Evolutionary conservation across 208 protist genomes (phyloP).

Genomic region (Trypanosoma cruzi): DNA sequence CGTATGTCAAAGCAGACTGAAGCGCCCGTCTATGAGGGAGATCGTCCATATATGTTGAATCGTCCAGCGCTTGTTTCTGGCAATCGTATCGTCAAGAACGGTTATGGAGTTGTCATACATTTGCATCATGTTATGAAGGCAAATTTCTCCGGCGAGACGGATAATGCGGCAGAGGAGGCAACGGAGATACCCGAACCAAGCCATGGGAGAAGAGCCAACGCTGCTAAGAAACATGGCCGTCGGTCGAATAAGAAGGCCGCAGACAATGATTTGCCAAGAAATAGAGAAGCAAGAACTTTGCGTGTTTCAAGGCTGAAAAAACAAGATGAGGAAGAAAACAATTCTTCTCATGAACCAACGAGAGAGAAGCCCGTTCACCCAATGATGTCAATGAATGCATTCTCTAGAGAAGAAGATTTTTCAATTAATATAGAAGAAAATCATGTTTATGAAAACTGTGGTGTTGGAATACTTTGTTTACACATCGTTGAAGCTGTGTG

Average conservation of each 20-base stretch:
- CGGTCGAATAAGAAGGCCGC: too few relatives aligned
- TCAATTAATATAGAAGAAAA: conserved; percentile 56
- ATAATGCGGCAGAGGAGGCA: neutral
- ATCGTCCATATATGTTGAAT: neutral
- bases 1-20: too few relatives aligned
- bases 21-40: neutral
- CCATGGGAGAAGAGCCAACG: neutral
- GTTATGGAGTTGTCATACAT: conserved; percentile 25
- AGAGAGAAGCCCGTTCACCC: neutral
- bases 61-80: conserved; percentile 3
- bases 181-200: neutral
- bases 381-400: neutral
- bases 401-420: conserved; percentile 6
- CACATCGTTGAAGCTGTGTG: conserved; percentile 68
- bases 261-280: too few relatives aligned
- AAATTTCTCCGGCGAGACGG: neutral
- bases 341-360: neutral
- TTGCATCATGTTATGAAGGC: conserved; percentile 19
- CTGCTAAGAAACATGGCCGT: too few relatives aligned
- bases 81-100: conserved; percentile 26
- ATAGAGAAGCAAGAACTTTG: too few relatives aligned
- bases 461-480: conserved; percentile 57
- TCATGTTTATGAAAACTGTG: conserved; percentile 49
- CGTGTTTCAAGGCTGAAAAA: too few relatives aligned
- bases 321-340: neutral